A percentile compares a stretch with the other conserved stretches of the same genome.
These are phyloP conservation scores for Hypoxylon sp. DNA, from an alignment of 2,329 filamentous ascomycete genomes.

Conservation along the genomic window DNA sequence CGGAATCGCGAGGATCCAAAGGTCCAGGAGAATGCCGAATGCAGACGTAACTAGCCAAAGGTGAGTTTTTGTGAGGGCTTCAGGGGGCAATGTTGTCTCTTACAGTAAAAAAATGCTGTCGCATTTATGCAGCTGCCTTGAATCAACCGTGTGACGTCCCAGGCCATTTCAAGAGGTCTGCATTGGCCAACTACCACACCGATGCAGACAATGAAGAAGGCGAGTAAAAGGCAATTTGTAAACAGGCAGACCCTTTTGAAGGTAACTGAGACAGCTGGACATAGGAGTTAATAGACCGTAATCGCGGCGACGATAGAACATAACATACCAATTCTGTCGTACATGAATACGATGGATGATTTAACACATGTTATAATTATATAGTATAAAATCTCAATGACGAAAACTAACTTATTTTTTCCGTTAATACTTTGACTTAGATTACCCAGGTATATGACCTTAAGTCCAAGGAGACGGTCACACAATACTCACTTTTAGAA, in stretches of 20 bases:
- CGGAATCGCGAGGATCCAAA: conserved; percentile 61
- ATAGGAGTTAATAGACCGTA: conserved; percentile 35
- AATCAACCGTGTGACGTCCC: conserved; percentile 54
- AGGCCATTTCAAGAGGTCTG: conserved; percentile 57
- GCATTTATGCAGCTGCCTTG: conserved; percentile 58
- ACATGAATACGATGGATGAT: conserved; percentile 61
- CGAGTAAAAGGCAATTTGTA: conserved; percentile 56
- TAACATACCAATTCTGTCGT: conserved; percentile 59
- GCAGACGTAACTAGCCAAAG: conserved; percentile 54
- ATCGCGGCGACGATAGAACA: background rate
- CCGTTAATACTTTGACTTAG: background rate
- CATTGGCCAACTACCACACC: conserved; percentile 58
- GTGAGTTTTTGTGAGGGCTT: background rate
- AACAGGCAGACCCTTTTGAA: conserved; percentile 53
- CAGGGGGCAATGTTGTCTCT: conserved; percentile 20
- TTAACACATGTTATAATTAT: conserved; percentile 58
- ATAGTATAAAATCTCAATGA: conserved; percentile 59
- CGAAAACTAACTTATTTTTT: conserved; percentile 42
- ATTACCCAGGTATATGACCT: background rate
- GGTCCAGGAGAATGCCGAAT: conserved; percentile 63
- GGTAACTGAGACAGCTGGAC: conserved; percentile 39
- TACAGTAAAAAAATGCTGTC: conserved; percentile 59
- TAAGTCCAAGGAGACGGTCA: background rate
- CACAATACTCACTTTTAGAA: conserved; percentile 32
- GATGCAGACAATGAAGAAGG: conserved; percentile 59